Conservation (phyloP, 2,329 filamentous ascomycete genomes). For the Metarhizium rileyi region DNA sequence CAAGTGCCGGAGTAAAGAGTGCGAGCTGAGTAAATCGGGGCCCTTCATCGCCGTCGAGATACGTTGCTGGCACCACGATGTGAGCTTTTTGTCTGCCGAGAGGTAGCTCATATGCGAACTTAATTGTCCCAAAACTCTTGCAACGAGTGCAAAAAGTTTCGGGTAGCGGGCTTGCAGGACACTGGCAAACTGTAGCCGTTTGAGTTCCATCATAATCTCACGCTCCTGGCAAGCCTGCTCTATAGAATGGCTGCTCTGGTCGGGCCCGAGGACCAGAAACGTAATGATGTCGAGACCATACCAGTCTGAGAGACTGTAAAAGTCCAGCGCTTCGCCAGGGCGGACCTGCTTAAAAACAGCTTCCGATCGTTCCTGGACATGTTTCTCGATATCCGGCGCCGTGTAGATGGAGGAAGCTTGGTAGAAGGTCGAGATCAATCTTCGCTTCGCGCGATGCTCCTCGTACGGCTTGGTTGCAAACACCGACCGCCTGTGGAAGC, state of each 20-base stretch:
- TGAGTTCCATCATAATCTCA: constrained; percentile 2
- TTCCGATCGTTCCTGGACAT: constrained; percentile 2
- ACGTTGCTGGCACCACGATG: constrained; percentile 3
- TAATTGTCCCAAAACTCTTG: background rate
- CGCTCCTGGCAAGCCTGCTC: constrained; percentile 4
- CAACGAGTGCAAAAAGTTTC: background rate
- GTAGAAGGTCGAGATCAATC: constrained; percentile 7
- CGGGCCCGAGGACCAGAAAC: constrained; percentile 1
- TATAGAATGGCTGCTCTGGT: constrained; percentile 1
- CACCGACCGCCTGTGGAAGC: constrained; percentile 4
- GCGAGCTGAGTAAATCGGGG: background rate
- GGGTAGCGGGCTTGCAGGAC: constrained; percentile 3
- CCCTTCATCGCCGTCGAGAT: constrained; percentile 1
- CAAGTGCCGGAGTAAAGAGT: constrained; percentile 2
- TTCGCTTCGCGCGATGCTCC: constrained; percentile 4
- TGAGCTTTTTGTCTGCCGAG: constrained; percentile 4
- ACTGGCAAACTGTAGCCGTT: constrained; percentile 3
- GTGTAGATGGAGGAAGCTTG: constrained; percentile 7
- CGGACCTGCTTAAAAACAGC: background rate
- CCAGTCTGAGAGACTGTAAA: constrained; percentile 5
- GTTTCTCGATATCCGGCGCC: constrained; percentile 3
- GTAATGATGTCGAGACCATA: constrained; percentile 7
- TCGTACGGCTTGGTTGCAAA: constrained; percentile 7
- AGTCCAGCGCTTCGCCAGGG: background rate
- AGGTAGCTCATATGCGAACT: constrained; percentile 1